Conservation (phyloP, 1,284 basidiomycete genomes). For the Leccinum cinnamomeum region DNA sequence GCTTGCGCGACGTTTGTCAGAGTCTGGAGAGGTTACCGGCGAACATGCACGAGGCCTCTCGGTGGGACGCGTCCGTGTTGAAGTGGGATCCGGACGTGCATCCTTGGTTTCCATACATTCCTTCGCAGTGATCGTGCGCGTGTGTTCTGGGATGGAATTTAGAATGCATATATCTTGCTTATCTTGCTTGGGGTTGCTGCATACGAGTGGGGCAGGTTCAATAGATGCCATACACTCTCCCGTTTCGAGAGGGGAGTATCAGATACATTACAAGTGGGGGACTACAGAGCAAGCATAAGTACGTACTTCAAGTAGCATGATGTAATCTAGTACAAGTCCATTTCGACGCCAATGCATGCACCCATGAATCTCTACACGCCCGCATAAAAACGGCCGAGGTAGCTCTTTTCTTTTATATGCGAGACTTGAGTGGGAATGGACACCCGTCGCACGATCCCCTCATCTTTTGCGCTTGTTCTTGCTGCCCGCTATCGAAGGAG, state of each 20-base stretch:
- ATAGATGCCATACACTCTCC: too few species aligned
- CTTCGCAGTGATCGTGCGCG: not conserved
- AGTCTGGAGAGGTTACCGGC: conserved; percentile 34
- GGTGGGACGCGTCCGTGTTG: conserved; percentile 35
- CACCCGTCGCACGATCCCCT: not conserved
- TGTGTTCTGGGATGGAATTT: not conserved
- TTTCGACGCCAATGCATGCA: too few species aligned
- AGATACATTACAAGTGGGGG: too few species aligned
- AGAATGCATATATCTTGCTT: not conserved
- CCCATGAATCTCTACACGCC: too few species aligned
- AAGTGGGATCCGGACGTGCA: conserved; percentile 44
- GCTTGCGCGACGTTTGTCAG: conserved; percentile 30
- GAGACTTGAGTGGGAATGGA: not conserved
- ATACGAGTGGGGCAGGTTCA: too few species aligned
- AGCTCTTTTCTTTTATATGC: too few species aligned
- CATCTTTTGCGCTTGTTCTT: conserved; percentile 32
- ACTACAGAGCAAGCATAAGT: too few species aligned
- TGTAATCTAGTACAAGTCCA: too few species aligned
- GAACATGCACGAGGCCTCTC: conserved; percentile 26
- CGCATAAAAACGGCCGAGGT: too few species aligned
- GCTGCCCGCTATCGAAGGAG: conserved; percentile 11
- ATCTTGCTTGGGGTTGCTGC: too few species aligned
- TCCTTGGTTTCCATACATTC: conserved; percentile 44
- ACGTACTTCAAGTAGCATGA: too few species aligned
- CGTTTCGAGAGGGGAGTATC: too few species aligned